phyloP scores from a whole-genome alignment of 139 green algal species.

The Chlorella vulgaris region DNA sequence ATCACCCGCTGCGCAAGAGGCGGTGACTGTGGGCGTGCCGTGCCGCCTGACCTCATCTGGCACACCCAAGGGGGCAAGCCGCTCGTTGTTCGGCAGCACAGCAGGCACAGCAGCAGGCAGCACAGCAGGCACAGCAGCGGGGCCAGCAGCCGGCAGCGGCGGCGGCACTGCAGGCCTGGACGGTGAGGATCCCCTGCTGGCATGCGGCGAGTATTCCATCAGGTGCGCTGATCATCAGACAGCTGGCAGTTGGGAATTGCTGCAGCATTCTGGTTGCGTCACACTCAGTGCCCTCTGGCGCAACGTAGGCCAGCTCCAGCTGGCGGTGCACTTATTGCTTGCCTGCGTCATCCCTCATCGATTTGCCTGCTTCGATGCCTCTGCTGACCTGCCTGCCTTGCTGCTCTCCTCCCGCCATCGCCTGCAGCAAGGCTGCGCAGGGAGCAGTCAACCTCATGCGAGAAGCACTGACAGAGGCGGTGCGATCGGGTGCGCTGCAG shows the following conservation, averaged over 20 bases:
- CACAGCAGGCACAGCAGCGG: too few relatives aligned
- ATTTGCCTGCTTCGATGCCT: too few relatives aligned
- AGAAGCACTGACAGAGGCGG: constrained; percentile 34
- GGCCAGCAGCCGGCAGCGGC: constrained; percentile 1
- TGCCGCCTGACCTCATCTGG: background rate
- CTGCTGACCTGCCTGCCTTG: too few relatives aligned
- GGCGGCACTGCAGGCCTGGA: background rate
- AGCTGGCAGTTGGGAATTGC: too few relatives aligned
- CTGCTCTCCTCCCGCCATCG: background rate
- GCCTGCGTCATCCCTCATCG: too few relatives aligned
- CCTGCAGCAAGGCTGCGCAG: constrained; percentile 33
- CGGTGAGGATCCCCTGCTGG: constrained; percentile 14
- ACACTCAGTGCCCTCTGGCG: too few relatives aligned
- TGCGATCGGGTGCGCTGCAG: constrained; percentile 4
- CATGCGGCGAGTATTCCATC: constrained; percentile 21
- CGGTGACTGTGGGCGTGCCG: constrained; percentile 11
- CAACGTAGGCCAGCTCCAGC: too few relatives aligned
- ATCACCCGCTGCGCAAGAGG: constrained; percentile 7
- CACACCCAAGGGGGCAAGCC: background rate
- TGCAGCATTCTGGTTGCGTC: too few relatives aligned
- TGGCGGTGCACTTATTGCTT: too few relatives aligned
- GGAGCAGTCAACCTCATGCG: constrained; percentile 34
- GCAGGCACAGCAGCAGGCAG: background rate
- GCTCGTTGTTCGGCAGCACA: background rate
- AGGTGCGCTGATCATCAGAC: too few relatives aligned